phyloP scores from a whole-genome alignment of 169 alveolate genomes.

The Cytauxzoon felis region DNA sequence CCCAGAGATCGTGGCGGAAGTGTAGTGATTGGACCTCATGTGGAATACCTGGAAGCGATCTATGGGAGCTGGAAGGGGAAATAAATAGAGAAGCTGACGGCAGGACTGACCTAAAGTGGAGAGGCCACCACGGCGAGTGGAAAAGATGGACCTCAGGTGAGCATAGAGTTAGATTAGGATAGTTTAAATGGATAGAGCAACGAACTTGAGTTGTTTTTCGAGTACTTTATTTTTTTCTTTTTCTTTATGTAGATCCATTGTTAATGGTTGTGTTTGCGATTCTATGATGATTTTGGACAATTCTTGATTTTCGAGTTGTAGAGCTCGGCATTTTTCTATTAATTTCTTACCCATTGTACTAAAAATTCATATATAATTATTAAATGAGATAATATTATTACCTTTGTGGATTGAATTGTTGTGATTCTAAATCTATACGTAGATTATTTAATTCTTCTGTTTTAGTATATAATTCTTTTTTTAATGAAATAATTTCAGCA shows the following conservation, averaged over 20 bases:
- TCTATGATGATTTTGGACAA: conserved; percentile 38
- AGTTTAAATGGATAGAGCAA: neutral
- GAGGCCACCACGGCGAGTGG: neutral
- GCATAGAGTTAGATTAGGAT: neutral
- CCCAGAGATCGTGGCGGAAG: no score
- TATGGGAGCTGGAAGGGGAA: neutral
- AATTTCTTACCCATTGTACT: conserved; percentile 38
- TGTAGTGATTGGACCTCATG: no score
- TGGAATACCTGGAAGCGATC: neutral
- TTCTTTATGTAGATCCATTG: conserved; percentile 46
- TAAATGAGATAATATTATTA: neutral
- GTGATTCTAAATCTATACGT: conserved; percentile 14
- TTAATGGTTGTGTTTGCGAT: conserved; percentile 42
- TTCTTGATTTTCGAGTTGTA: conserved; percentile 47
- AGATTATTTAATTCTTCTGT: conserved; percentile 16
- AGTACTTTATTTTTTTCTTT: conserved; percentile 28
- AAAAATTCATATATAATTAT: conserved; percentile 1
- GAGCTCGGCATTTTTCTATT: conserved; percentile 18
- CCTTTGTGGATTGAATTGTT: conserved; percentile 26
- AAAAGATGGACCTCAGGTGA: neutral
- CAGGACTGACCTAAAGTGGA: neutral
- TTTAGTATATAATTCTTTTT: conserved; percentile 3
- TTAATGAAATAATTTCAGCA: conserved; percentile 36
- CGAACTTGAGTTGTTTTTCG: conserved; percentile 29
- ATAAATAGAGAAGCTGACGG: neutral